Evolutionary conservation across 2,329 filamentous ascomycete genomes (phyloP).

Genomic region (Penicillium oxalicum): DNA sequence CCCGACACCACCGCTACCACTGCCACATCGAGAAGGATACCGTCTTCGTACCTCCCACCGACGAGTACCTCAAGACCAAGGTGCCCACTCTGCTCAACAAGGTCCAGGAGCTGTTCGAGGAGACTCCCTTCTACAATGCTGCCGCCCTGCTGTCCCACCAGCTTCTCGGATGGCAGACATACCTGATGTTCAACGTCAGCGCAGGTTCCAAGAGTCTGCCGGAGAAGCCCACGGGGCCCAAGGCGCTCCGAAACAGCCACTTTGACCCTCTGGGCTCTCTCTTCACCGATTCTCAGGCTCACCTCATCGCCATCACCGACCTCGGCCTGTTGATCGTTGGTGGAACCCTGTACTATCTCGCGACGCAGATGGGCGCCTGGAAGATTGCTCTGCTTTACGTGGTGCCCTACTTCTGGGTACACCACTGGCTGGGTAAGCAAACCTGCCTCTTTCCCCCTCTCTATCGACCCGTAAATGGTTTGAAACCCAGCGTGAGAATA

Average conservation of each 20-base stretch:
- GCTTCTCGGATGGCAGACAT: constrained; percentile 58
- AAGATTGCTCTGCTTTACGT: constrained; percentile 56
- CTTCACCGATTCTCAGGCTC: constrained; percentile 53
- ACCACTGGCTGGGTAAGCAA: constrained; percentile 61
- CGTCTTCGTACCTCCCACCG: constrained; percentile 53
- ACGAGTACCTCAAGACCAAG: constrained; percentile 25
- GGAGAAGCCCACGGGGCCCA: constrained; percentile 8
- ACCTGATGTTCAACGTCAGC: constrained; percentile 55
- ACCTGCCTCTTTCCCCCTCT: constrained; percentile 29
- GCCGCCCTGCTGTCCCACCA: constrained; percentile 53
- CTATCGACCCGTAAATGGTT: not conserved
- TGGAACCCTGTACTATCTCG: constrained; percentile 48
- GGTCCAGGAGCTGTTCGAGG: constrained; percentile 48
- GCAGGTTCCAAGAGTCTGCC: constrained; percentile 32
- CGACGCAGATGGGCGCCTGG: constrained; percentile 49
- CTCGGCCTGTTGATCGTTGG: constrained; percentile 51
- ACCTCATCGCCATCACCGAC: constrained; percentile 54
- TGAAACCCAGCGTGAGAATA: constrained; percentile 5
- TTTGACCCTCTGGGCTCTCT: constrained; percentile 57
- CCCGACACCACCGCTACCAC: constrained; percentile 61
- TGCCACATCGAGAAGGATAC: constrained; percentile 63
- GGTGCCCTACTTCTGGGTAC: constrained; percentile 62
- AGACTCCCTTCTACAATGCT: constrained; percentile 53
- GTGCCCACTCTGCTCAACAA: constrained; percentile 43
- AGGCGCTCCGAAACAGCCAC: constrained; percentile 41